Conservation (phyloP, 257 asterid species). For the Henckelia pumila region DNA sequence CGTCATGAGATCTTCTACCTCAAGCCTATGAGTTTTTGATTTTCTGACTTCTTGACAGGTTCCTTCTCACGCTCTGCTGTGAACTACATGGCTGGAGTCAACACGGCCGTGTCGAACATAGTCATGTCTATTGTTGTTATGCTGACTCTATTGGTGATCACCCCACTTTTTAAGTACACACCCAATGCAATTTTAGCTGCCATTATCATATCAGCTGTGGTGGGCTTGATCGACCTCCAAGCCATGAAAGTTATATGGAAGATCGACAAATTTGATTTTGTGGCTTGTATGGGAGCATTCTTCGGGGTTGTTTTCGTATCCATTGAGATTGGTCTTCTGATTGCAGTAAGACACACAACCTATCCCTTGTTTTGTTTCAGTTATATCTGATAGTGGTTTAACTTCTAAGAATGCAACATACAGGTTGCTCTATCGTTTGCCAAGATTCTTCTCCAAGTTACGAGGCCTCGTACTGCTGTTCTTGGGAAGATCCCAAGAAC, state of each 20-base stretch:
- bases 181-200: slow-evolving; percentile 72
- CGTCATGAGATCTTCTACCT: neutral
- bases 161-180: slow-evolving; percentile 72
- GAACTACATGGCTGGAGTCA: slow-evolving; percentile 69
- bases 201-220: slow-evolving; percentile 68
- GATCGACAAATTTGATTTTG: slow-evolving; percentile 70
- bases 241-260: slow-evolving; percentile 62
- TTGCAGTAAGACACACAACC: slow-evolving; percentile 43
- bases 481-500: slow-evolving; percentile 70
- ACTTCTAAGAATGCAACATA: neutral
- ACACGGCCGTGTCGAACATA: slow-evolving; percentile 66
- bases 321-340: slow-evolving; percentile 69
- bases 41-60: slow-evolving; percentile 22
- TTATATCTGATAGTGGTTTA: neutral
- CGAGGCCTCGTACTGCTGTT: slow-evolving; percentile 63
- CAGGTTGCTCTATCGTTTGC: slow-evolving; percentile 68
- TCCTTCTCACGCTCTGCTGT: slow-evolving; percentile 48
- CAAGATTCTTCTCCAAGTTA: slow-evolving; percentile 75
- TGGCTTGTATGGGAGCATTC: slow-evolving; percentile 83
- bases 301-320: slow-evolving; percentile 63
- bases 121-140: slow-evolving; percentile 61
- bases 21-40: neutral
- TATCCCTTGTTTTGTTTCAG: neutral
- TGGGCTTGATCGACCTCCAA: slow-evolving; percentile 48
- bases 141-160: slow-evolving; percentile 51